Base-by-base conservation (phyloP, 257 asterid species). In the Solanum etuberosum region DNA sequence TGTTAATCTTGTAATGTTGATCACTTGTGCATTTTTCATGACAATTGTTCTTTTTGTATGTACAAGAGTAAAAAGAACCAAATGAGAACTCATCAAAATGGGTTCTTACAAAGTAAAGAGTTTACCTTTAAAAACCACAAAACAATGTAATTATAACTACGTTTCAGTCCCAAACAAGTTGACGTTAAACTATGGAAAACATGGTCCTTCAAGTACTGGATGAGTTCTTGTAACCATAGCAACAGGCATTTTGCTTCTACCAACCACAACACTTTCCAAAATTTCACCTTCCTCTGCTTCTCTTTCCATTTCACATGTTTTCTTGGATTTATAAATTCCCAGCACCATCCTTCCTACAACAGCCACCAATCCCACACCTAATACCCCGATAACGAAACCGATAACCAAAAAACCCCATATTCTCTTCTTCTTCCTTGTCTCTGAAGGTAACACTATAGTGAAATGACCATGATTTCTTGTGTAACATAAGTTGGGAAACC, bases 261-360 rank as follows among this genome's bases (percentile, higher is more conserved):
- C 89, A 43, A 96, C 89, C 92, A 97, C 89, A 85, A 90, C 42
- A 25, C 90, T 90, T 15, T 88, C 90, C 74, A 96, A 88, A 83
- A 87, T 83, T 86, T 92, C 98, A n/a, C 93, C 98, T 84, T 91
- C 96, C 14, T 91, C 94, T 34, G 94, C 95, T 87, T 92, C 96
- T 70, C 91, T 92, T 29, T 89, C 94, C 95, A 91, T 91, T 59
- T 61, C 94, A 54, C 89, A 86, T 74, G 78, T 89, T 78, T 85
- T 94, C 87, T 89, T 95, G 73, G 85, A 89, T 16, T 87, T 81
- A 15, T 89, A 73, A 35, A 89, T 88, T 84, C 91, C 91, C 35
- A 90, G 23, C 7, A 90, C 87, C 87, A 91, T 68, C 27, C 83
- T 63, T 31, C 89, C 95, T 0, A 78, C 88, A 42, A 89, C 83